These are phyloP conservation scores for Xerocomellus dryophilus DNA, from an alignment of 768 basidiomycete genomes.

Conservation along the genomic window DNA sequence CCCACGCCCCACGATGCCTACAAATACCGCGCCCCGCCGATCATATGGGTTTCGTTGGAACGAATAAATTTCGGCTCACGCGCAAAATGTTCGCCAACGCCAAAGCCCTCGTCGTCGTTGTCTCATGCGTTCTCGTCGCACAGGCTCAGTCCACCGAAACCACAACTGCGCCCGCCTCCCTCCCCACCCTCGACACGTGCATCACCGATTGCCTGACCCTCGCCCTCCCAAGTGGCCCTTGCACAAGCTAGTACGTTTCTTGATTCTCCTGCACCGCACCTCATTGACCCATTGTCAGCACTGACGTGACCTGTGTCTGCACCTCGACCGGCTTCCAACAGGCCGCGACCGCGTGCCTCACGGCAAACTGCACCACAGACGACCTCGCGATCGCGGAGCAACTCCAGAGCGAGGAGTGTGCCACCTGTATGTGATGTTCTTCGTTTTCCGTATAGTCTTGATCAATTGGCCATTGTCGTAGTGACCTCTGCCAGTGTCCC, in stretches of 20 bases:
- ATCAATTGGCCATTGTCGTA: not conserved
- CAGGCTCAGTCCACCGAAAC: constrained; percentile 18
- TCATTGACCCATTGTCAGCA: constrained; percentile 23
- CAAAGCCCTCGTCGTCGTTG: constrained; percentile 21
- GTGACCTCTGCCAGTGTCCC: not conserved
- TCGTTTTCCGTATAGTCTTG: not conserved
- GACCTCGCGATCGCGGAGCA: constrained; percentile 32
- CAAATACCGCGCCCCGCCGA: constrained; percentile 6
- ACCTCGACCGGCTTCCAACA: constrained; percentile 36
- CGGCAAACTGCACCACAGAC: constrained; percentile 29
- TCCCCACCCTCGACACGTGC: constrained; percentile 5
- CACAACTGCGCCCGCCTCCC: not conserved
- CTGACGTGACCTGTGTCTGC: constrained; percentile 41
- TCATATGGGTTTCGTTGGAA: not conserved
- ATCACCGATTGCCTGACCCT: not conserved
- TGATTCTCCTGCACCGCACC: not conserved
- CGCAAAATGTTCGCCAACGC: constrained; percentile 16
- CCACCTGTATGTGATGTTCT: constrained; percentile 4
- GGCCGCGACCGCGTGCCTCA: constrained; percentile 33
- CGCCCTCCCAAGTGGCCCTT: not conserved
- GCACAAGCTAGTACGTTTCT: constrained; percentile 16
- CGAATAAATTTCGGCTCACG: not conserved
- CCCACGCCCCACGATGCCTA: constrained; percentile 12
- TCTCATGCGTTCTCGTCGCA: constrained; percentile 16
- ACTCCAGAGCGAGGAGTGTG: constrained; percentile 36